These are phyloP conservation scores for Daldinia sp. DNA, from an alignment of 2,329 filamentous ascomycete species.

Conservation along the genomic window DNA sequence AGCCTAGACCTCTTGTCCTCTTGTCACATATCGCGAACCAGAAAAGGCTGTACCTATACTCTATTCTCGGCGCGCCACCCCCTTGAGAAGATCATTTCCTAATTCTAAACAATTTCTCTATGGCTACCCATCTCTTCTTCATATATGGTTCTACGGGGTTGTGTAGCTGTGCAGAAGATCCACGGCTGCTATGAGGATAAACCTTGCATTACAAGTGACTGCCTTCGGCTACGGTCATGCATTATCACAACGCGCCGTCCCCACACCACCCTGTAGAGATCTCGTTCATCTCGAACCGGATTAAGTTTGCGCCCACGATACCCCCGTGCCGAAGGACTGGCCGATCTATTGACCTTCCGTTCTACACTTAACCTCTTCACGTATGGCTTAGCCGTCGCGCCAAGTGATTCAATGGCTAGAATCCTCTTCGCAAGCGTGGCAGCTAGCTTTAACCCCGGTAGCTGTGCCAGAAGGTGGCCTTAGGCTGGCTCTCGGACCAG, in stretches of 20 bases:
- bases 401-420: slow-evolving; percentile 53
- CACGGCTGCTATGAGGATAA: not conserved
- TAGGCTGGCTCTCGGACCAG: slow-evolving; percentile 51
- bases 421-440: slow-evolving; percentile 31
- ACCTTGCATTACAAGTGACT: not conserved
- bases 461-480: slow-evolving; percentile 46
- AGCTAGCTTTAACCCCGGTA: slow-evolving; percentile 37
- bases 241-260: slow-evolving; percentile 21
- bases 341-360: slow-evolving; percentile 44
- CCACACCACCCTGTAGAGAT: slow-evolving; percentile 45
- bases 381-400: slow-evolving; percentile 52
- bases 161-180: not conserved
- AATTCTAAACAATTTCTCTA: not conserved
- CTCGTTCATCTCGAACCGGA: slow-evolving; percentile 57
- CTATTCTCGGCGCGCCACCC: not conserved
- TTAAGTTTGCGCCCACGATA: slow-evolving; percentile 50
- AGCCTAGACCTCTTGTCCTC: slow-evolving; percentile 8
- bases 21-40: slow-evolving; percentile 1
- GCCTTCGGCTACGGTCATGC: not conserved
- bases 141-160: not conserved
- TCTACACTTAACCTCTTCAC: slow-evolving; percentile 53
- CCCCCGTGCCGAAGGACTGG: slow-evolving; percentile 52
- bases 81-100: slow-evolving; percentile 1
- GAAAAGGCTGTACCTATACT: not conserved
- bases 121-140: not conserved